Evolutionary conservation across 169 alveolate species (phyloP).

Genomic region (Eimeria sp.): DNA sequence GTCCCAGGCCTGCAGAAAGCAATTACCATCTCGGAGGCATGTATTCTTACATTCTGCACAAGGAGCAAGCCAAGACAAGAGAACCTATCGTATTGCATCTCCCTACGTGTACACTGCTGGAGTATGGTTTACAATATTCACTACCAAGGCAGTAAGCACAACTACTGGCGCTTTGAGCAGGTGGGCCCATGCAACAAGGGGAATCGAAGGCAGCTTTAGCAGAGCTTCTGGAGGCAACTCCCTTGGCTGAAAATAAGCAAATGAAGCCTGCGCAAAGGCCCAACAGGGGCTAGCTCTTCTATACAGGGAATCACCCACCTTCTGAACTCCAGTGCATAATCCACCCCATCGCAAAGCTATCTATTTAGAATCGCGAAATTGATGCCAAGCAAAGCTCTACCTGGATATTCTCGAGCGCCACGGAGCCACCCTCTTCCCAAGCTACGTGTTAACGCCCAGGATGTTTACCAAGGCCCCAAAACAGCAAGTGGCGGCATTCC

Average conservation of each 20-base stretch:
- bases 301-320: not conserved
- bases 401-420: not conserved
- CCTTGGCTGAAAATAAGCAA: not conserved
- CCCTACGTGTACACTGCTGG: not conserved
- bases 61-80: not conserved
- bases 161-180: not conserved
- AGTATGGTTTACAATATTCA: not conserved
- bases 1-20: not conserved
- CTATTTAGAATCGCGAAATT: not conserved
- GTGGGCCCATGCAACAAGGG: not conserved
- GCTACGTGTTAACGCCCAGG: not conserved
- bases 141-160: not conserved
- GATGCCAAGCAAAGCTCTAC: not conserved
- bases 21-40: not conserved
- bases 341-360: not conserved
- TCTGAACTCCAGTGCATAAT: not conserved
- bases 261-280: not conserved
- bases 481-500: not conserved
- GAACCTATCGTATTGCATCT: not conserved
- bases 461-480: not conserved
- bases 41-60: not conserved
- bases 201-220: not conserved
- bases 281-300: not conserved
- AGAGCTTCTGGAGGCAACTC: not conserved
- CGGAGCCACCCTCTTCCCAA: not conserved